Evolutionary conservation across 176 grass and related monocot species (phyloP), one percentile per base, ranked within the genome.

Genomic region (Thinopyrum elongatum): DNA sequence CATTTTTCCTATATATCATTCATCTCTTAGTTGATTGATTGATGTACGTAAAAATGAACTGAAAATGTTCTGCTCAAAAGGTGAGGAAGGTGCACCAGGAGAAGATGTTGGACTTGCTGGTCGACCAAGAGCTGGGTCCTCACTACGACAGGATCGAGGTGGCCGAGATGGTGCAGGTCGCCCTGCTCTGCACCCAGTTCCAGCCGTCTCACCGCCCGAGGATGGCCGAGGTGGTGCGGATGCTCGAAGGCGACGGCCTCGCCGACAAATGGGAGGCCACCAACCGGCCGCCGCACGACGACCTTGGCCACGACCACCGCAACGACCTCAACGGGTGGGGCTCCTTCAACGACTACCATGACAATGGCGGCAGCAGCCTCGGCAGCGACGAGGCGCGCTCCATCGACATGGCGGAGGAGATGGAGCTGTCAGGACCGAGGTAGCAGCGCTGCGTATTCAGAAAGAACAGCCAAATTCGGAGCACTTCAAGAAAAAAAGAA

Each of bases 41-140:
- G n/a, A n/a, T n/a, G n/a, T n/a, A n/a, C n/a, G n/a, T n/a, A n/a
- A n/a, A n/a, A n/a, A n/a, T n/a, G n/a, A n/a, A n/a, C n/a, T n/a
- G n/a, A n/a, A n/a, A n/a, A n/a, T n/a, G n/a, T n/a, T 58, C 19
- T 58, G 21, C 9, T 22, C 21, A 9, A 61, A 39, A 94, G 92
- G 92, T 95, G 76, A 92, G 90, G 84, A 95, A 95, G 88, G 90
- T 92, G 88, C 86, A 95, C 51, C 90, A 90, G 22, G 90, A 95
- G 75, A 95, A 75, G 76, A 90, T 90, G 86, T 47, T 88, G 1
- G 90, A 92, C 22, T 10, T 95, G 77, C 88, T 92, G 22, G 88
- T 90, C 15, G 90, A 95, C 75, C 86, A 83, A 1, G 90, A 95
- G 34, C 69, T 95, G 65, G 88, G 93, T 1, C 86, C 78, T 5